phyloP scores from a whole-genome alignment of 176 grass and related monocot species.

The Ensete glaucum region DNA sequence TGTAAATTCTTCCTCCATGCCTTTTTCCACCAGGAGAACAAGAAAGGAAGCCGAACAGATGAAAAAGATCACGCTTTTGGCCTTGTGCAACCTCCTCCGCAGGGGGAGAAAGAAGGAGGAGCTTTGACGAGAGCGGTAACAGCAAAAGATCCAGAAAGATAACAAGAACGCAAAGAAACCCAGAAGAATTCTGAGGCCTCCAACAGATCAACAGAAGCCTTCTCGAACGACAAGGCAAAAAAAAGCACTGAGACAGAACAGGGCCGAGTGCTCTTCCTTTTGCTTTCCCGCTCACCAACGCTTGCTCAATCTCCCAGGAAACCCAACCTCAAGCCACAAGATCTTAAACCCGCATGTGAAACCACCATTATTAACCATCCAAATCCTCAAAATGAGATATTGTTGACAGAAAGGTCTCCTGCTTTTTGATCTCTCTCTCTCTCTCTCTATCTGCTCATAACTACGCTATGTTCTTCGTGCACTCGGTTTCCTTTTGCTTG shows the following conservation, averaged over 20 bases:
- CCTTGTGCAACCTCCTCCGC: not conserved
- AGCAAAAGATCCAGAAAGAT: not conserved
- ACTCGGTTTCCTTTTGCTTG: not conserved
- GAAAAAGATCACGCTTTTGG: not conserved
- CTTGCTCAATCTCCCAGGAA: slow-evolving; percentile 8
- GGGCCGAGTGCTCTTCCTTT: not conserved
- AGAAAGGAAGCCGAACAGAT: not conserved
- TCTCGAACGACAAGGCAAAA: not conserved
- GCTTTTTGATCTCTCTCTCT: not conserved
- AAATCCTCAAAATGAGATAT: slow-evolving; percentile 4
- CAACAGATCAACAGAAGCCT: not conserved
- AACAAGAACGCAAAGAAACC: not conserved
- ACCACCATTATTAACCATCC: slow-evolving; percentile 1
- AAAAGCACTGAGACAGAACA: not conserved
- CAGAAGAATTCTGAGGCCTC: not conserved
- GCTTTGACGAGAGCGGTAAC: not conserved
- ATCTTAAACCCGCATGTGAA: slow-evolving; percentile 1
- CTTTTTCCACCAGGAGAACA: not conserved
- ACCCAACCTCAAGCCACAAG: not conserved
- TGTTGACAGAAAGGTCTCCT: not conserved
- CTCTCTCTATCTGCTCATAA: not conserved
- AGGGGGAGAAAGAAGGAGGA: not conserved
- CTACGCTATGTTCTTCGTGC: not conserved
- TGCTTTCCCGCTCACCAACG: slow-evolving; percentile 11
- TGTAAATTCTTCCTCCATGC: not conserved